A percentile compares a stretch with the other conserved stretches of the same genome.
phyloP scores from a whole-genome alignment of 176 grass and related monocot genomes.

The Juncus effusus region DNA sequence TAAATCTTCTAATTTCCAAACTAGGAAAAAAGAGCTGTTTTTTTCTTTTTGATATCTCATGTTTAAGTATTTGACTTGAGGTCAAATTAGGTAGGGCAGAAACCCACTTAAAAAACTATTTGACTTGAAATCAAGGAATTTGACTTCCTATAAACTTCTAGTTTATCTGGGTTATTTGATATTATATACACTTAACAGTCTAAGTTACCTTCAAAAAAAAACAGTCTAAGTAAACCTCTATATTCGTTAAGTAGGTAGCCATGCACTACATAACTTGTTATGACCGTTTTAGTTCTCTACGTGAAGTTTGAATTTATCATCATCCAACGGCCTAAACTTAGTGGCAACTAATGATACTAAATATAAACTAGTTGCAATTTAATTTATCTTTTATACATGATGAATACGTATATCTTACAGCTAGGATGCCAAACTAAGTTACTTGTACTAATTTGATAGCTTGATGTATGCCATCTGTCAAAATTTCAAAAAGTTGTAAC shows the following conservation, averaged over 20 bases:
- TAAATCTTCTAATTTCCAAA: no score
- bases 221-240: no score
- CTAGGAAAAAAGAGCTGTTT: background rate
- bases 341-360: background rate
- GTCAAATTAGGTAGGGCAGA: background rate
- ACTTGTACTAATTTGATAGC: conserved; percentile 11
- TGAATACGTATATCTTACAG: background rate
- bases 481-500: conserved; percentile 14
- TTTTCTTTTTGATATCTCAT: background rate
- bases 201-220: no score
- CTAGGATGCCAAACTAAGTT: conserved; percentile 1
- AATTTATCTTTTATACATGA: background rate
- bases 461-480: background rate
- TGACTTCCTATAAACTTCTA: background rate
- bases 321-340: background rate
- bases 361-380: background rate
- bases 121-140: conserved; percentile 11
- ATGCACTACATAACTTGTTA: conserved; percentile 29
- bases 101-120: conserved; percentile 12
- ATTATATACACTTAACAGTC: background rate
- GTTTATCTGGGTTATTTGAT: background rate
- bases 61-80: conserved; percentile 1
- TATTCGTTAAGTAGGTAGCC: background rate
- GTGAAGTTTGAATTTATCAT: background rate
- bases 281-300: conserved; percentile 17